Percentiles rank a stretch among this genome's conserved stretches.
These are phyloP conservation scores for Caryopteris hybrid DNA, from an alignment of 305 asterid species.

Conservation along the genomic window DNA sequence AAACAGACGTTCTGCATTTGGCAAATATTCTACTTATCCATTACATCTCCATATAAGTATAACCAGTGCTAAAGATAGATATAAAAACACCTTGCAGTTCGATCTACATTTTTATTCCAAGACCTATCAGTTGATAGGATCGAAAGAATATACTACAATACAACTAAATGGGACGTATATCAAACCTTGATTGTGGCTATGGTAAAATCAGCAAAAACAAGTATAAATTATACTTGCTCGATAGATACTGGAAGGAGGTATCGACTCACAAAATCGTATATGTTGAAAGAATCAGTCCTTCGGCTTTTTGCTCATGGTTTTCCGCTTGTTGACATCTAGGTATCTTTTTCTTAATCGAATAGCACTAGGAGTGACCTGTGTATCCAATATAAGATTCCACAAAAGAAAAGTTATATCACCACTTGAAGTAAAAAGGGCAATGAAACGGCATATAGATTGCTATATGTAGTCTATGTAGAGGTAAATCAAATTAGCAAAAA, in stretches of 20 bases:
- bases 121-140: not conserved
- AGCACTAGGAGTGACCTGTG: slow-evolving; percentile 91
- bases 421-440: not conserved
- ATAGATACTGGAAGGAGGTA: not conserved
- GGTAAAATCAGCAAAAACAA: not conserved
- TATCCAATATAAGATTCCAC: not conserved
- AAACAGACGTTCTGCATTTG: not conserved
- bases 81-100: slow-evolving; percentile 6
- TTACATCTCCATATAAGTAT: not conserved
- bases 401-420: not conserved
- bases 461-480: no score
- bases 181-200: not conserved
- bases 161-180: not conserved
- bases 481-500: not conserved
- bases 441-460: not conserved
- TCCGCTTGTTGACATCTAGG: slow-evolving; percentile 82
- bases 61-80: not conserved
- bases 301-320: slow-evolving; percentile 74
- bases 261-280: slow-evolving; percentile 28
- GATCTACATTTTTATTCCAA: slow-evolving; percentile 15
- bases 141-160: slow-evolving; percentile 23
- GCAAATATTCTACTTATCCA: not conserved
- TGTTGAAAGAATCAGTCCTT: slow-evolving; percentile 42
- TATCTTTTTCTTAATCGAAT: slow-evolving; percentile 83
- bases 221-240: not conserved